Percentiles rank a stretch among this genome's conserved stretches.
Conservation (phyloP, 257 asterid species). For the Capsicum rhomboideum region DNA sequence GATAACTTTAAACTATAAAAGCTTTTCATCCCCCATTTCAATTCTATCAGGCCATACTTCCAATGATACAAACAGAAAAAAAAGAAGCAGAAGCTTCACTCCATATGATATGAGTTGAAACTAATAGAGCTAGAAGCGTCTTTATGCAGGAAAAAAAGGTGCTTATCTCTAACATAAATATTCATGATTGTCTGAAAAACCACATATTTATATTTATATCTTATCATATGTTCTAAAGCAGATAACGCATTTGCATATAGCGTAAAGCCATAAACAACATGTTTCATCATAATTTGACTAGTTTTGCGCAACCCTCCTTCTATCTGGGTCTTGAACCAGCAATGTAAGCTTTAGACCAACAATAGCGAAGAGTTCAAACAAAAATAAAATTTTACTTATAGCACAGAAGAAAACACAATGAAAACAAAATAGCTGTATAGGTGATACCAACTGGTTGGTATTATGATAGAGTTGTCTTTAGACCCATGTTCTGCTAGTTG, state of each 20-base stretch:
- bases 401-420: not conserved
- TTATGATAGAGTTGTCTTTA: not conserved
- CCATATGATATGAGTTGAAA: not conserved
- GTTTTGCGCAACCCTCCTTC: not conserved
- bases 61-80: not conserved
- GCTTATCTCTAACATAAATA: not conserved
- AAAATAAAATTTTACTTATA: not conserved
- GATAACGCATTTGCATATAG: not conserved
- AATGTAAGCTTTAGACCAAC: not conserved
- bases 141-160: not conserved
- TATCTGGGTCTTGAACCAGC: not conserved
- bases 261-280: not conserved
- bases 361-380: not conserved
- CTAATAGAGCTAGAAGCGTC: not conserved
- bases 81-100: not conserved
- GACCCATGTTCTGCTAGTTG: not conserved
- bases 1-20: not conserved
- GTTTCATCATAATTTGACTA: not conserved
- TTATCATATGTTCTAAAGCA: not conserved
- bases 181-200: not conserved
- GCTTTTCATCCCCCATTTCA: not conserved
- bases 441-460: not conserved
- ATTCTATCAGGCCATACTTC: not conserved
- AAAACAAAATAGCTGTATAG: not conserved
- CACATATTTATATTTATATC: not conserved